Base-by-base conservation (phyloP, 106 monocot genomes). In the Allium sativum region DNA sequence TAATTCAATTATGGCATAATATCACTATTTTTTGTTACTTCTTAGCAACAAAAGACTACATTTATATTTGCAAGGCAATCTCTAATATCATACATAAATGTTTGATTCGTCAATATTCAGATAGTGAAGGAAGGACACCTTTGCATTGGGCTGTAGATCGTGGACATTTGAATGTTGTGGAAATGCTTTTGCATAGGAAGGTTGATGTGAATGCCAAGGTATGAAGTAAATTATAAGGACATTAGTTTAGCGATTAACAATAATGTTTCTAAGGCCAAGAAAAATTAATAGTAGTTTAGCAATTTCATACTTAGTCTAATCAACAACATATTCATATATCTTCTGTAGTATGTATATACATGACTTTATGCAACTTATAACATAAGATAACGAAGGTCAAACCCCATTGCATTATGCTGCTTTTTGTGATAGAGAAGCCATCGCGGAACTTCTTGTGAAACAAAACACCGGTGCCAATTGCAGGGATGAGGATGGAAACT, bases 61-160 rank as follows among this genome's bases (percentile, higher is more conserved):
- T n/a, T n/a, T n/a, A n/a, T n/a, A n/a, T n/a, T n/a, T n/a, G n/a
- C n/a, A n/a, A n/a, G n/a, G n/a, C n/a, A n/a, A n/a, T n/a, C n/a
- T n/a, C n/a, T n/a, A n/a, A n/a, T n/a, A n/a, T n/a, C n/a, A n/a
- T n/a, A n/a, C n/a, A n/a, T n/a, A n/a, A n/a, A n/a, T n/a, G n/a
- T n/a, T n/a, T n/a, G n/a, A n/a, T n/a, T n/a, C n/a, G n/a, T n/a
- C n/a, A n/a, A n/a, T n/a, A n/a, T n/a, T n/a, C n/a, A n/a, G n/a
- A n/a, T n/a, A n/a, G n/a, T n/a, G n/a, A n/a, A n/a, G n/a, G 87
- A 12, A 71, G 95, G 59, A 82, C 87, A 62, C 82, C 95, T 46
- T 73, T 96, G 64, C 95, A 91, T 77, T 96, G 95, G 95, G 95
- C 95, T 63, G 95, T 96, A 58, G 95, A 96, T 65, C 84, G 95